phyloP scores from a whole-genome alignment of 1,284 basidiomycete species.

The Ganoderma leucocontextum region DNA sequence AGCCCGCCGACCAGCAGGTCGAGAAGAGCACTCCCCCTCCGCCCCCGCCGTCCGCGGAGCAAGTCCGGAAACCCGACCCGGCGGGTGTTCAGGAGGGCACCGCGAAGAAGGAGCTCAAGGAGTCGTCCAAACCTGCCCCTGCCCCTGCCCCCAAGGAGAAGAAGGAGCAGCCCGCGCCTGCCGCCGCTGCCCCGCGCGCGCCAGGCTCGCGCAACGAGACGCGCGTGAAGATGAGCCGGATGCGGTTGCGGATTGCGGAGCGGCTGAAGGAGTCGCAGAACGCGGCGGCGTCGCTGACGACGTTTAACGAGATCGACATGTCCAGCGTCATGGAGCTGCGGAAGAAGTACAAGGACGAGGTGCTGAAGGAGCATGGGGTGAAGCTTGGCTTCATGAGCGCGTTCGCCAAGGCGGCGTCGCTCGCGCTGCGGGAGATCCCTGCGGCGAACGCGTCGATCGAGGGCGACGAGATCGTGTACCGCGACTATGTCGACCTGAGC shows the following conservation, averaged over 20 bases:
- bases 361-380: slow-evolving; percentile 93
- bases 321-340: slow-evolving; percentile 94
- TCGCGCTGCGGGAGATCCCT: slow-evolving; percentile 94
- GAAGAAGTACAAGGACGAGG: slow-evolving; percentile 92
- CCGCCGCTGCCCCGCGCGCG: slow-evolving; percentile 41
- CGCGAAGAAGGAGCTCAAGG: slow-evolving; percentile 51
- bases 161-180: slow-evolving; percentile 45
- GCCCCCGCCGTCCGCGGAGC: slow-evolving; percentile 44
- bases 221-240: slow-evolving; percentile 96
- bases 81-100: slow-evolving; percentile 40
- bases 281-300: slow-evolving; percentile 95
- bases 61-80: slow-evolving; percentile 41
- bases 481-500: slow-evolving; percentile 93
- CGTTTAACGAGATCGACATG: slow-evolving; percentile 99
- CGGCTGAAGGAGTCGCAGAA: slow-evolving; percentile 99
- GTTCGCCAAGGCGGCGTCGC: slow-evolving; percentile 88
- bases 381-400: slow-evolving; percentile 99
- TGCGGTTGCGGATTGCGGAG: slow-evolving; percentile 97
- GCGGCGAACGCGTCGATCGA: slow-evolving; percentile 97
- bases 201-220: slow-evolving; percentile 84
- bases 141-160: slow-evolving; percentile 47
- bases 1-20: slow-evolving; percentile 61
- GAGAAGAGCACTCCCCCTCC: slow-evolving; percentile 53
- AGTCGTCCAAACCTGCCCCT: slow-evolving; percentile 50
- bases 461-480: slow-evolving; percentile 94